Base-by-base conservation (phyloP, 1,139 yeast species). In the Debaryomycetaceae sp. region DNA sequence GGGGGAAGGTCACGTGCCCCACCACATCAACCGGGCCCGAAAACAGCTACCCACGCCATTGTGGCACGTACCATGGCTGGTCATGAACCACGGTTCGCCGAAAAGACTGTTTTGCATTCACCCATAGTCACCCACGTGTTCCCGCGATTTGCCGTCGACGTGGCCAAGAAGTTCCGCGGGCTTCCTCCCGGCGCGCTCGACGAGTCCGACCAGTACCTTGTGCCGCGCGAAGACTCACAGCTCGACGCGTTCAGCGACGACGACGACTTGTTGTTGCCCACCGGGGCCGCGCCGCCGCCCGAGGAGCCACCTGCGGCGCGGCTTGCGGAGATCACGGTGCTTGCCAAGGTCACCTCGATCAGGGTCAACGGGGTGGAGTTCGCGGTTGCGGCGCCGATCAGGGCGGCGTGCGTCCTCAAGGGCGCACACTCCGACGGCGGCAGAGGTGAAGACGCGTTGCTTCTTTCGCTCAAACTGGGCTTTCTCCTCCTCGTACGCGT, bases 381-480 rank as follows among this genome's bases (percentile, higher is more conserved):
- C 39, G 46, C 58, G 5, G 44, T 66, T 14, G 61, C 56, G 30
- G 47, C 69, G 1, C 48, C 56, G 3, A 56, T 71, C 3, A 44
- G 75, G 33, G 51, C 70, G 0, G 58, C 65, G 0, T 57, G 59
- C 27, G 36, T 64, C 7, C 38, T 70, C 3, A 43, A 45, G 19
- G 70, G 70, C 1, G 49, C 43, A 13, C 5, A 11, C 11, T 27
- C 23, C 13, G 24, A 27, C 8, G 27, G 27, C 11, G 10, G 10
- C 10, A 14, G 16, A 12, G 16, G 28, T 18, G 77, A 71, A 36
- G 77, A 71, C 39, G 57, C 66, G 4, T 43, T 71, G 19, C 38
- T 70, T n/a, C 34, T 71, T 1, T 54, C 73, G 0, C 43, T 70
- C 6, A 50, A 56, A 21, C 63, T 74, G 1, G 75, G 75, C 2